Evolutionary conservation across 2,329 filamentous ascomycete genomes (phyloP).

Genomic region (Esteya vermicola): DNA sequence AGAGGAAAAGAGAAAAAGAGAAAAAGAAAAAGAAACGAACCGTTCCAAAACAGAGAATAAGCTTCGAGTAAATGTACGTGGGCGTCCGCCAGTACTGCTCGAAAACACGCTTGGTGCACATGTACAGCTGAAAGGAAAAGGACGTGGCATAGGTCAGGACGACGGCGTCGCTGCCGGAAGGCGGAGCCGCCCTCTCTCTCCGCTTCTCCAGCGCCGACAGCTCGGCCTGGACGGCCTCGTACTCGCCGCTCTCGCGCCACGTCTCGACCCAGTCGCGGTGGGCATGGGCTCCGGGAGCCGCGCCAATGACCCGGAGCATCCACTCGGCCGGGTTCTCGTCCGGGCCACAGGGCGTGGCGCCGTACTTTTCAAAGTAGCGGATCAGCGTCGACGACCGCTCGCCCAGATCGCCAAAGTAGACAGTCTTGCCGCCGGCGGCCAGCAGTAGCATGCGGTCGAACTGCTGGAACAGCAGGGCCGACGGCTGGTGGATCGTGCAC

Average conservation of each 20-base stretch:
- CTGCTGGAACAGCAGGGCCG: constrained; percentile 8
- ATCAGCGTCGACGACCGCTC: constrained; percentile 53
- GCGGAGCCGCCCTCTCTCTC: constrained; percentile 7
- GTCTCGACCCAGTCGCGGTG: constrained; percentile 48
- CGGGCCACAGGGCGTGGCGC: constrained; percentile 47
- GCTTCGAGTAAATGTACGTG: constrained; percentile 60
- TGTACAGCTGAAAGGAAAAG: constrained; percentile 42
- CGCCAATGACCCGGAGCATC: constrained; percentile 53
- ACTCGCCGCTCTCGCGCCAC: constrained; percentile 28
- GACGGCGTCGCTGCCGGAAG: not conserved
- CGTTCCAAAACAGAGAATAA: constrained; percentile 30
- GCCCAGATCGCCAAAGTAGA: constrained; percentile 30
- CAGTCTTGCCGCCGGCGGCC: constrained; percentile 6
- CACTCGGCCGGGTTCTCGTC: constrained; percentile 72
- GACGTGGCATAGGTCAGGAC: constrained; percentile 56
- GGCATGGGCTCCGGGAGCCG: constrained; percentile 47
- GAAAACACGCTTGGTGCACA: constrained; percentile 52
- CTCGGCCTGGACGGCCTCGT: constrained; percentile 57
- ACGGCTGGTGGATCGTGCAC: constrained; percentile 12
- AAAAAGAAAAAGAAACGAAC: not conserved
- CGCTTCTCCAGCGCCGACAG: constrained; percentile 19
- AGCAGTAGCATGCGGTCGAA: constrained; percentile 8
- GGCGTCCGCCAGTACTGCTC: constrained; percentile 69
- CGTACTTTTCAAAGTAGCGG: constrained; percentile 14
- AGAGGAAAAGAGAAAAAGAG: not conserved